These are phyloP conservation scores for Microbotryum violaceum DNA, from an alignment of 1,284 basidiomycete species.

Conservation along the genomic window DNA sequence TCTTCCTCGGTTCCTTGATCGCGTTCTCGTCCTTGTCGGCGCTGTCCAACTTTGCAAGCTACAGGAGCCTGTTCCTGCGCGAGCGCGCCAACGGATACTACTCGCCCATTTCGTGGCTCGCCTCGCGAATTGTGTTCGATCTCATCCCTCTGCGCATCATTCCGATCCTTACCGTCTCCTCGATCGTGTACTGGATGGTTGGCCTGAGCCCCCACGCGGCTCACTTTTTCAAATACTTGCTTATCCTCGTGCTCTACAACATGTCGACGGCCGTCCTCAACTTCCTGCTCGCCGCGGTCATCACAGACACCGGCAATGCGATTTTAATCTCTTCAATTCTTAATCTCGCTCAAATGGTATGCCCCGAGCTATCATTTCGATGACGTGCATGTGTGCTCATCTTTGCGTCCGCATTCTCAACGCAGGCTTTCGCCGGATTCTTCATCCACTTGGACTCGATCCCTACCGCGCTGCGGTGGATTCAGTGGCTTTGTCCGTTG, in stretches of 20 bases:
- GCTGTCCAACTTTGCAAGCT: constrained; percentile 71
- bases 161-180: constrained; percentile 64
- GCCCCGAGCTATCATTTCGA: constrained; percentile 8
- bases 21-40: constrained; percentile 82
- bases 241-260: constrained; percentile 66
- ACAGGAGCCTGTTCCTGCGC: constrained; percentile 72
- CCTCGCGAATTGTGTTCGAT: constrained; percentile 76
- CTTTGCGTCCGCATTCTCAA: not conserved
- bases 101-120: constrained; percentile 74
- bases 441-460: constrained; percentile 43
- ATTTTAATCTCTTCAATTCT: constrained; percentile 56
- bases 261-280: constrained; percentile 79
- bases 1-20: constrained; percentile 75
- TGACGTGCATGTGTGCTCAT: not conserved
- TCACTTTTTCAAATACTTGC: constrained; percentile 72
- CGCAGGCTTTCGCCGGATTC: constrained; percentile 41
- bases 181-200: constrained; percentile 64
- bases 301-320: constrained; percentile 76
- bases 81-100: constrained; percentile 54
- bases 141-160: constrained; percentile 72
- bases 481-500: constrained; percentile 62
- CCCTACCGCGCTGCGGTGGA: constrained; percentile 34
- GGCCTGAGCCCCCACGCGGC: constrained; percentile 62
- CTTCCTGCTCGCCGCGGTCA: constrained; percentile 70
- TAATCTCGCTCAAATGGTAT: constrained; percentile 31